Percentiles rank a stretch among this genome's conserved stretches.
Evolutionary conservation across 2,329 filamentous ascomycete species (phyloP).

Genomic region (Cladorrhinum sp.): DNA sequence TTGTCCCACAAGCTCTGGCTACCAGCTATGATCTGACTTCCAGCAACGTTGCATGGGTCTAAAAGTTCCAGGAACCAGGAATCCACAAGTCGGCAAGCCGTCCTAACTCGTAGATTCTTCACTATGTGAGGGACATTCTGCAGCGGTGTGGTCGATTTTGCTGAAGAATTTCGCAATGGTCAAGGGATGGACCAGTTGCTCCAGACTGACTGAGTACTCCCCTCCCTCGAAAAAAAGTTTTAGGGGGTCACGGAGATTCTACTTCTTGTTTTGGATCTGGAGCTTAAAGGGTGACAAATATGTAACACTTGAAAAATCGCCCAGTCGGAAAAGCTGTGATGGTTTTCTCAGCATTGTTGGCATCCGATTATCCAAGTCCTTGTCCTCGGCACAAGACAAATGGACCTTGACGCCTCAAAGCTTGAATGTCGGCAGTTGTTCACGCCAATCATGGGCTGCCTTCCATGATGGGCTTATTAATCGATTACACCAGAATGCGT

Average conservation of each 20-base stretch:
- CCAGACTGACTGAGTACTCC: neutral
- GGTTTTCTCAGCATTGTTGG: too few relatives aligned
- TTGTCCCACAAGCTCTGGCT: neutral
- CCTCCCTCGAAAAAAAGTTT: neutral
- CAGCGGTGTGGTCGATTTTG: neutral
- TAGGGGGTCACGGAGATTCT: neutral
- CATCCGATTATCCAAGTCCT: neutral
- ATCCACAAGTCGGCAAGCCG: neutral
- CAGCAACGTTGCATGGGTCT: neutral
- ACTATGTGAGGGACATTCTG: neutral
- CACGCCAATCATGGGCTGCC: neutral
- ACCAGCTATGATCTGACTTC: neutral
- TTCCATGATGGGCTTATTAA: neutral
- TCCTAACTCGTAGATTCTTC: neutral
- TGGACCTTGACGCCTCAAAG: neutral
- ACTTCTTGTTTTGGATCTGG: neutral
- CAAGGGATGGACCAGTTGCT: neutral
- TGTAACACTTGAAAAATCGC: neutral
- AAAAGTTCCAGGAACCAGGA: neutral
- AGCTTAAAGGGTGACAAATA: neutral
- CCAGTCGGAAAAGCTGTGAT: too few relatives aligned
- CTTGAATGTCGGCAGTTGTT: neutral
- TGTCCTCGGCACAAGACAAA: neutral
- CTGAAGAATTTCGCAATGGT: too few relatives aligned
- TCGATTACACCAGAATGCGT: too few relatives aligned